Evolutionary conservation across 2,329 filamentous ascomycete genomes (phyloP).

Genomic region (Colletotrichum trifolii): DNA sequence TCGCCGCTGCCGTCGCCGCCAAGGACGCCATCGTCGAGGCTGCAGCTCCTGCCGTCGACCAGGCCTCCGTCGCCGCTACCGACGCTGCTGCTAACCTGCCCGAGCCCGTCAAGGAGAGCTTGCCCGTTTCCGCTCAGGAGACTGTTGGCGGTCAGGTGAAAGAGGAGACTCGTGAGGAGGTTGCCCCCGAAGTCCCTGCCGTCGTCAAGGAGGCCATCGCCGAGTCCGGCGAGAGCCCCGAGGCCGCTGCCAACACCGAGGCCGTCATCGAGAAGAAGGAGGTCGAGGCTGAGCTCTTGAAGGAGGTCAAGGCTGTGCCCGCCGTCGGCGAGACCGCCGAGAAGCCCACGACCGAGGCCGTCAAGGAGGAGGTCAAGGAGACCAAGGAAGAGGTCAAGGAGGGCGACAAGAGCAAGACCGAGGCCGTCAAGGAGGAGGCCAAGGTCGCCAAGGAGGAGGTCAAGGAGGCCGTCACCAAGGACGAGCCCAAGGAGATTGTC

Average conservation of each 20-base stretch:
- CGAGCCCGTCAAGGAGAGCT: constrained; percentile 62
- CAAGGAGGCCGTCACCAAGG: constrained; percentile 32
- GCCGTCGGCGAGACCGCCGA: constrained; percentile 45
- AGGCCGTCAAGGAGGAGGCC: constrained; percentile 38
- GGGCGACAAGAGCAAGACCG: constrained; percentile 35
- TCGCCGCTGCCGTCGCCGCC: constrained; percentile 47
- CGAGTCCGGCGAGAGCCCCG: constrained; percentile 70
- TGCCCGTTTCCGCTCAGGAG: constrained; percentile 62
- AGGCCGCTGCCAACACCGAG: constrained; percentile 75
- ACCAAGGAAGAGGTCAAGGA: constrained; percentile 33
- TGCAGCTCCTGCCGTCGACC: constrained; percentile 50
- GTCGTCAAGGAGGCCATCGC: constrained; percentile 69
- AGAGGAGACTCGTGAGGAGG: constrained; percentile 55
- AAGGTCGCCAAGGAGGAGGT: constrained; percentile 36
- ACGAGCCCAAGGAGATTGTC: constrained; percentile 30
- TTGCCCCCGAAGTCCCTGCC: constrained; percentile 63
- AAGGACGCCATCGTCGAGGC: constrained; percentile 45
- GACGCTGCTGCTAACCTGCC: constrained; percentile 61
- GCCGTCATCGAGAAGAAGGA: constrained; percentile 81
- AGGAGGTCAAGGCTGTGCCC: constrained; percentile 64
- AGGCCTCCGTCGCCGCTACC: constrained; percentile 49
- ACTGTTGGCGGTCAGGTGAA: constrained; percentile 56
- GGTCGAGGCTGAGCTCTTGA: constrained; percentile 79
- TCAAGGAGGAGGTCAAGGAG: constrained; percentile 41
- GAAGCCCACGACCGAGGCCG: constrained; percentile 38